Base-by-base conservation (phyloP, 2,329 filamentous ascomycete species). In the Venturia effusa region DNA sequence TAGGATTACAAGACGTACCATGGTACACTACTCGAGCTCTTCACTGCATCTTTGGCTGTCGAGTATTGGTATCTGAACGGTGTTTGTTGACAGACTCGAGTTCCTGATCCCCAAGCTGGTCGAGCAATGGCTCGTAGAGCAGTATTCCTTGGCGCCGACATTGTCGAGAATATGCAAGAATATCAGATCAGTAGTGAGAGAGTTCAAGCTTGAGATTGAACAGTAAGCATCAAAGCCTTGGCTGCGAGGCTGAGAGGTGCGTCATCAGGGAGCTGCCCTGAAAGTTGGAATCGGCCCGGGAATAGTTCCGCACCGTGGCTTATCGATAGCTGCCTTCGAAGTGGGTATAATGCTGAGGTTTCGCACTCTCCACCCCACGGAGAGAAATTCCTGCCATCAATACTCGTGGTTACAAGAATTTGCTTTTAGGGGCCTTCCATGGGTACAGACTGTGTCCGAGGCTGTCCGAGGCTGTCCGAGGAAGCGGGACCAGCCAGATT, bases 11-110 rank as follows among this genome's bases (percentile, higher is more conserved):
- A 19, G 0, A 43, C 59, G 15, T 60, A 60, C 59, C 59, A 60
- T 43, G 59, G 59, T 41, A 41, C 17, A 40, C 37, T 60, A 60
- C 59, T 41, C 34, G 59, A 60, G 59, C 59, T 41, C 59, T 27
- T 60, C 17, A 32, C 37, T 27, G 59, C 22, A 27, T 40, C 40
- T 27, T 60, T 43, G 17, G 59, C 34, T 17, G 37, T 60, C n/a
- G 59, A 40, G 40, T 60, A 60, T 27, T 22, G 59, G 4, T 27
- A 8, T 43, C 22, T 7, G n/a, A 27, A 24, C 24, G 59, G 15
- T 17, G 10, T 5, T 30, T 40, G 59, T 43, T 27, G 34, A 30
- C 30, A 22, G 27, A 57, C n/a, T n/a, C 59, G 22, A 19, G 59
- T 37, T 17, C 24, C 34, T 30, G 32, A 3, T 41, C 37, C 27